Evolutionary conservation across 2,329 filamentous ascomycete species (phyloP).

Genomic region (Ascochyta lentis): DNA sequence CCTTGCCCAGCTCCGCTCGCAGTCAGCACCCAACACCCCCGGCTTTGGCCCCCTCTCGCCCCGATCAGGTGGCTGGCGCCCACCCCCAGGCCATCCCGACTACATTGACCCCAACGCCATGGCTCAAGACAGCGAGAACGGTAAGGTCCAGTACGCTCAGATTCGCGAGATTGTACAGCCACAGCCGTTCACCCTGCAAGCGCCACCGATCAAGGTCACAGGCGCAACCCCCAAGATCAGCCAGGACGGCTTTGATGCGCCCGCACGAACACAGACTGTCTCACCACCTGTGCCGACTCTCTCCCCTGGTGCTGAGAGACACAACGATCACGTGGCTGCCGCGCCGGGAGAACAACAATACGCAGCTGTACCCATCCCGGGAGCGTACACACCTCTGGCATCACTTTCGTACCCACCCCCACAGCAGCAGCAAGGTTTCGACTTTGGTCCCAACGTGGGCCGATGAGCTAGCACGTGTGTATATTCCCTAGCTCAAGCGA

Average conservation of each 20-base stretch:
- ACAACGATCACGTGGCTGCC: conserved; percentile 70
- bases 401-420: conserved; percentile 52
- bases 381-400: conserved; percentile 69
- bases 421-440: conserved; percentile 41
- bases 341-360: conserved; percentile 85
- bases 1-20: conserved; percentile 70
- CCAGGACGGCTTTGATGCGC: conserved; percentile 66
- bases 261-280: conserved; percentile 45
- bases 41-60: conserved; percentile 76
- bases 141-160: conserved; percentile 46
- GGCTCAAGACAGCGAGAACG: conserved; percentile 60
- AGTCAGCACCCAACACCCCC: conserved; percentile 94
- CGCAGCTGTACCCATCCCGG: conserved; percentile 85
- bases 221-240: conserved; percentile 74
- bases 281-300: conserved; percentile 46
- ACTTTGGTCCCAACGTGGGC: conserved; percentile 46
- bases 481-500: conserved; percentile 18
- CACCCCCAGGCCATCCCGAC: conserved; percentile 53
- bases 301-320: conserved; percentile 51
- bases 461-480: conserved; percentile 25
- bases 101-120: conserved; percentile 55
- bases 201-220: conserved; percentile 80
- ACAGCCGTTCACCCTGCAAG: conserved; percentile 82
- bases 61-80: conserved; percentile 59
- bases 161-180: conserved; percentile 55